Conservation (phyloP, 176 grass and related monocot species). For the Phoenix dactylifera region DNA sequence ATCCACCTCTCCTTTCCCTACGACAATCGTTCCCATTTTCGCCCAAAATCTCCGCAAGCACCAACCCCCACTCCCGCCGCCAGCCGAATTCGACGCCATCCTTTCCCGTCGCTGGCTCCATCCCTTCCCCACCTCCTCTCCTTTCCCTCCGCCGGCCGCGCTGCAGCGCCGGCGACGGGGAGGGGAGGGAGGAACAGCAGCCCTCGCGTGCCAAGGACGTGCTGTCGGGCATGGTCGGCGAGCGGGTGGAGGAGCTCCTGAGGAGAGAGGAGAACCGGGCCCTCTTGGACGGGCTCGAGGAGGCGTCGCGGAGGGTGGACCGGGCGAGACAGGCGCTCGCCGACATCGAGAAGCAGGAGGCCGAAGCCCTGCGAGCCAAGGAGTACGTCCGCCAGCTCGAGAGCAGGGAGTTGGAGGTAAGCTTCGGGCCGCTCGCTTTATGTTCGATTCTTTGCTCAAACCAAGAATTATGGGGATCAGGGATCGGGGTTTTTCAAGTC, state of each 20-base stretch:
- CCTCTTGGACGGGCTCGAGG: slow-evolving; percentile 57
- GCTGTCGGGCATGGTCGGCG: neutral
- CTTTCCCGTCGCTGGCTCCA: slow-evolving; percentile 8
- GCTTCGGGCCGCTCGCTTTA: neutral
- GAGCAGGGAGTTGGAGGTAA: slow-evolving; percentile 55
- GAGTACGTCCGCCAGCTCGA: slow-evolving; percentile 62
- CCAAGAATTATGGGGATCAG: neutral
- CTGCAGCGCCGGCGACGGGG: slow-evolving; percentile 14
- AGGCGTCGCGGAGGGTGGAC: slow-evolving; percentile 67
- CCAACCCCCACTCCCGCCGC: too few relatives aligned
- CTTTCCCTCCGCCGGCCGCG: slow-evolving; percentile 13
- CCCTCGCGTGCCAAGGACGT: neutral
- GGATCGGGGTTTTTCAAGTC: neutral
- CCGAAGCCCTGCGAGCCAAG: slow-evolving; percentile 30
- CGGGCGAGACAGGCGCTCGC: slow-evolving; percentile 59
- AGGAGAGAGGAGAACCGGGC: slow-evolving; percentile 57
- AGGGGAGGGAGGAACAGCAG: neutral
- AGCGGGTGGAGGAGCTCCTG: slow-evolving; percentile 72
- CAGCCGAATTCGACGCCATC: slow-evolving; percentile 23
- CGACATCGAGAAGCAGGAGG: slow-evolving; percentile 57
- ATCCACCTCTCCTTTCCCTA: slow-evolving; percentile 23
- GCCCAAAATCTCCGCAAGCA: too few relatives aligned
- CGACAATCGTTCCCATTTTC: too few relatives aligned
- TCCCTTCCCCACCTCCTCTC: neutral
- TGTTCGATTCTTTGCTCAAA: slow-evolving; percentile 28